A percentile compares a stretch with the other conserved stretches of the same genome.
These are phyloP conservation scores for Leishmania gerbilli DNA, from an alignment of 208 protist genomes.

Conservation along the genomic window DNA sequence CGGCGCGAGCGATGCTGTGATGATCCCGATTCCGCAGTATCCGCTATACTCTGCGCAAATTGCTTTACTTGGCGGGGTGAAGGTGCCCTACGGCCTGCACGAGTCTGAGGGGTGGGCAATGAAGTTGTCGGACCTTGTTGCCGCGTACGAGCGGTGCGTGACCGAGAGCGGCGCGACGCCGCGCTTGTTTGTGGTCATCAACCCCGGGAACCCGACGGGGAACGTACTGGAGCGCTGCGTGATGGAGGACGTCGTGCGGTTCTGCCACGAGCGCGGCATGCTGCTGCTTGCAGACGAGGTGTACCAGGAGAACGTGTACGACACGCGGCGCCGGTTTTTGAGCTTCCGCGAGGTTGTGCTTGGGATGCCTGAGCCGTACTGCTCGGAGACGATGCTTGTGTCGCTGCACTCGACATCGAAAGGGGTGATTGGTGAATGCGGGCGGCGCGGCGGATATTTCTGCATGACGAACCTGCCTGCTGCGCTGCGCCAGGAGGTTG, in stretches of 20 bases:
- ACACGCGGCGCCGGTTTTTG: slow-evolving; percentile 84
- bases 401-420: slow-evolving; percentile 99
- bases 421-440: slow-evolving; percentile 98
- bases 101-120: slow-evolving; percentile 94
- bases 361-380: slow-evolving; percentile 66
- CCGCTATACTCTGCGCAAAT: slow-evolving; percentile 99
- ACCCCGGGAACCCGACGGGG: slow-evolving; percentile 99
- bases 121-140: slow-evolving; percentile 61
- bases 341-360: slow-evolving; percentile 89
- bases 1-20: slow-evolving; percentile 72
- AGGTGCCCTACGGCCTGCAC: slow-evolving; percentile 95
- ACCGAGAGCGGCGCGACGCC: slow-evolving; percentile 74
- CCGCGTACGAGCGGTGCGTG: slow-evolving; percentile 56
- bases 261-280: slow-evolving; percentile 73
- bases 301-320: slow-evolving; percentile 99
- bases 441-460: slow-evolving; percentile 98
- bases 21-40: slow-evolving; percentile 99
- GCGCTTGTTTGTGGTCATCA: slow-evolving; percentile 97
- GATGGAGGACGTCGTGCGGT: slow-evolving; percentile 84
- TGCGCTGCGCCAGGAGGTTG: slow-evolving; percentile 85
- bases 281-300: slow-evolving; percentile 99
- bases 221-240: slow-evolving; percentile 72
- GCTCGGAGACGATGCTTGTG: slow-evolving; percentile 58
- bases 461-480: slow-evolving; percentile 83
- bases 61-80: slow-evolving; percentile 89